Conservation (phyloP, 495 filamentous ascomycete species). For the Penicillium soppii region DNA sequence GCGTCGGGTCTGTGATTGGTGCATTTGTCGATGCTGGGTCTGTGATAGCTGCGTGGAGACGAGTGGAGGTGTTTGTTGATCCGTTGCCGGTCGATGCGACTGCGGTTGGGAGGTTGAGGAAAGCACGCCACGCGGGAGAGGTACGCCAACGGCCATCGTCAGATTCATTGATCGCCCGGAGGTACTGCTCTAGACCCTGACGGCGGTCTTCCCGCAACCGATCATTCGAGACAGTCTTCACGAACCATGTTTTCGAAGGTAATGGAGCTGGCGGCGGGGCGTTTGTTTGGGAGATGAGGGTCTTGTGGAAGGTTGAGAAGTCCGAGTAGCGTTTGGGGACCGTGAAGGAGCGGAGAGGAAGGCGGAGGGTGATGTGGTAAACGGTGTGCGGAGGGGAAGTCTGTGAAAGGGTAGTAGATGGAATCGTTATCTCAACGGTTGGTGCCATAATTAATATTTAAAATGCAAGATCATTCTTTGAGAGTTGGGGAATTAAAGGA, state of each 20-base stretch:
- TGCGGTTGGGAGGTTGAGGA: constrained; percentile 75
- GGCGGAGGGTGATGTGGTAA: constrained; percentile 88
- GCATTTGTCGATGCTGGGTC: constrained; percentile 44
- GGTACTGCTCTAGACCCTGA: constrained; percentile 73
- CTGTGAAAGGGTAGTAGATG: constrained; percentile 63
- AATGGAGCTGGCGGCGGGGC: constrained; percentile 62
- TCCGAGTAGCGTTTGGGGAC: constrained; percentile 94
- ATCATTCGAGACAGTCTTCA: constrained; percentile 71
- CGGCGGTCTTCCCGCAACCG: constrained; percentile 79
- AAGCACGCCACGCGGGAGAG: constrained; percentile 78
- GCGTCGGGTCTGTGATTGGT: constrained; percentile 67
- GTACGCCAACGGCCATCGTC: constrained; percentile 84
- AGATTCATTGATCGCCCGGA: constrained; percentile 72
- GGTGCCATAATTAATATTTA: constrained; percentile 59
- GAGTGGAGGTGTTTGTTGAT: constrained; percentile 32
- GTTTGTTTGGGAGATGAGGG: constrained; percentile 63
- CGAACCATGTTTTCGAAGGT: constrained; percentile 83
- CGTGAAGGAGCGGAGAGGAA: constrained; percentile 83
- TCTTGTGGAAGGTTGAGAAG: constrained; percentile 73
- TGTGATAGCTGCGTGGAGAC: constrained; percentile 42
- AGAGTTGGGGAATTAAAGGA: constrained; percentile 1
- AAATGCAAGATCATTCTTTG: not conserved
- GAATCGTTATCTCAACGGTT: constrained; percentile 77
- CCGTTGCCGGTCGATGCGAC: constrained; percentile 43
- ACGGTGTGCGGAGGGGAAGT: constrained; percentile 76